A percentile compares a stretch with the other conserved stretches of the same genome.
Evolutionary conservation across 2,329 filamentous ascomycete species (phyloP).

Genomic region (Ceratocystis ficicola): DNA sequence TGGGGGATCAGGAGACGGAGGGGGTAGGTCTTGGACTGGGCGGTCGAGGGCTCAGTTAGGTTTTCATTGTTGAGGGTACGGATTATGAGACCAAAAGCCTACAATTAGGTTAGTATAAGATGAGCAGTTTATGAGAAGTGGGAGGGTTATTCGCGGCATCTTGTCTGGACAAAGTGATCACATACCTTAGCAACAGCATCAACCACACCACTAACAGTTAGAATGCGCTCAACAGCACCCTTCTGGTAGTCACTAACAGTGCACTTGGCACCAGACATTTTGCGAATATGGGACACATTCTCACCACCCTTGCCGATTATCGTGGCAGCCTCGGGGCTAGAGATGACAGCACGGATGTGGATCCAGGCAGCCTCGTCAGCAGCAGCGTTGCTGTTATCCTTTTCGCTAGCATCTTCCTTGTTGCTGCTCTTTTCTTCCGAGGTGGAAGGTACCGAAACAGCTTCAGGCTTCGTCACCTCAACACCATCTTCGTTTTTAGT

Average conservation of each 20-base stretch:
- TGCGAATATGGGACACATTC: conserved; percentile 94
- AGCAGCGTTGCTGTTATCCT: conserved; percentile 35
- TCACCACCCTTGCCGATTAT: conserved; percentile 98
- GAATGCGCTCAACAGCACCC: conserved; percentile 90
- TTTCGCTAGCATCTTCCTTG: conserved; percentile 35
- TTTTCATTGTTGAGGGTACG: conserved; percentile 96
- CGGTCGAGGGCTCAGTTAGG: conserved; percentile 72
- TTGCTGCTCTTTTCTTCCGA: conserved; percentile 38
- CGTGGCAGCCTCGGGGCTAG: conserved; percentile 91
- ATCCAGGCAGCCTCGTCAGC: conserved; percentile 95
- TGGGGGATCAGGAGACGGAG: conserved; percentile 90
- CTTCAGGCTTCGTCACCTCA: conserved; percentile 34
- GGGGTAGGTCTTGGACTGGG: conserved; percentile 94
- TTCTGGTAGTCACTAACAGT: conserved; percentile 97
- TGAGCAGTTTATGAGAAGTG: conserved; percentile 7
- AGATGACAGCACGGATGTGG: conserved; percentile 92
- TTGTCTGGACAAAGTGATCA: background rate
- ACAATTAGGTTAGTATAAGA: conserved; percentile 26
- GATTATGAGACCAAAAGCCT: conserved; percentile 97
- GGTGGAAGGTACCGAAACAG: conserved; percentile 29
- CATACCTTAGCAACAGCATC: conserved; percentile 90
- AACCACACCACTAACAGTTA: conserved; percentile 92
- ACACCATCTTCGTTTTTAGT: conserved; percentile 53
- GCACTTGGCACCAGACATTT: conserved; percentile 91
- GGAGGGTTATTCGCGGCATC: background rate